These are phyloP conservation scores for Solanum tarijense DNA, from an alignment of 257 asterid genomes.

Conservation along the genomic window DNA sequence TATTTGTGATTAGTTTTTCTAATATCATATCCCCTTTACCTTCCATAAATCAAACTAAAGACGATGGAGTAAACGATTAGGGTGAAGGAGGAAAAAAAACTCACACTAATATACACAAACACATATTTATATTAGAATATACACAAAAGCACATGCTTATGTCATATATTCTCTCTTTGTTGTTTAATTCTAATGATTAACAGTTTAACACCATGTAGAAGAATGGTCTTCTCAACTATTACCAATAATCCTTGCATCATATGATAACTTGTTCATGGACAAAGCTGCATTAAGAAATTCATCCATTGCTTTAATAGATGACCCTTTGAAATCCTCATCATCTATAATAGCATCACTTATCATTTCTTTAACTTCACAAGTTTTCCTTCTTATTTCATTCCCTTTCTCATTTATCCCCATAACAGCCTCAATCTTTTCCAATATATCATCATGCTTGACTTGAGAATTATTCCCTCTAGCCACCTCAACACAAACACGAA, in stretches of 20 bases:
- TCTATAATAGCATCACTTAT: no score
- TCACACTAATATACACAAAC: neutral
- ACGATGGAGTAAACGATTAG: neutral
- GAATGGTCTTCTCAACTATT: neutral
- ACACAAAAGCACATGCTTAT: neutral
- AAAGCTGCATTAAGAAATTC: no score
- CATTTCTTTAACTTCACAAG: no score
- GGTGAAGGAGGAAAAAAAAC: neutral
- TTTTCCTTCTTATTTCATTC: no score
- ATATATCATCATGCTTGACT: no score
- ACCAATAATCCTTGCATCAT: neutral
- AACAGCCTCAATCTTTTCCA: no score
- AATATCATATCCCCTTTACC: neutral
- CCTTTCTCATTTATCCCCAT: no score
- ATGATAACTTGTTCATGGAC: no score
- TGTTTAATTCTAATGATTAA: neutral
- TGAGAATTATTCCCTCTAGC: slow-evolving; percentile 33
- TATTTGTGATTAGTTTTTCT: no score
- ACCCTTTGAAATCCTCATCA: no score
- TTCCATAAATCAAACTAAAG: neutral
- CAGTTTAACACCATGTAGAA: neutral
- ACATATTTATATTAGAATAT: neutral
- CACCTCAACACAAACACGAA: slow-evolving; percentile 44
- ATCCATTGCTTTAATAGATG: no score
- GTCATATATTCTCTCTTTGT: neutral